phyloP scores from a whole-genome alignment of 2,329 filamentous ascomycete genomes.

The Aspergillus arachidicola region DNA sequence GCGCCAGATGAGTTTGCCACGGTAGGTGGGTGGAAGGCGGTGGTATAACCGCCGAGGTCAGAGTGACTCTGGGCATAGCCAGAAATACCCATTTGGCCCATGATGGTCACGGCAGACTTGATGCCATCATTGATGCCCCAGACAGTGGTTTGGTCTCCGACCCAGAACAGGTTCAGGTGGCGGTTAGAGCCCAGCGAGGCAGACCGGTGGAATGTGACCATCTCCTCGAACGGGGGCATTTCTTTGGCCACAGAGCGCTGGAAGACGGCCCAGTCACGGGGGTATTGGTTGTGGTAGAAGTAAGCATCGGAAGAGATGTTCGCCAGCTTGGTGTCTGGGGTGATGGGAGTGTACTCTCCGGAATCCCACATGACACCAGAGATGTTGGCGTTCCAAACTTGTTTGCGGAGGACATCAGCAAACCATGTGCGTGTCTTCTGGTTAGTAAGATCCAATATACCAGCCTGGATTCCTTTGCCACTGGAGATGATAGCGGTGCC shows the following conservation, averaged over 20 bases:
- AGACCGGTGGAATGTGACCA: constrained; percentile 38
- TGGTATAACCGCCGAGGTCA: neutral
- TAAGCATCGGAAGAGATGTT: constrained; percentile 16
- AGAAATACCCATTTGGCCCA: neutral
- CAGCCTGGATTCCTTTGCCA: constrained; percentile 40
- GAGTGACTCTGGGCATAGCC: neutral
- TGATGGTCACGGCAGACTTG: neutral
- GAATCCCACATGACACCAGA: constrained; percentile 41
- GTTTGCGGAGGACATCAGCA: constrained; percentile 31
- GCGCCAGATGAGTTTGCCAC: neutral
- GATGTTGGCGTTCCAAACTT: constrained; percentile 28
- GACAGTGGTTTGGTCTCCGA: constrained; percentile 39
- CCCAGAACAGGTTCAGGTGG: constrained; percentile 44
- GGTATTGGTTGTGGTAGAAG: neutral
- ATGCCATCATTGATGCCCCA: constrained; percentile 33
- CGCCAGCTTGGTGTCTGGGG: constrained; percentile 28
- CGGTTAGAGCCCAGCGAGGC: constrained; percentile 34
- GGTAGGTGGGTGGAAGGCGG: neutral
- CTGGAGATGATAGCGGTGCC: constrained; percentile 37
- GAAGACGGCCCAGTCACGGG: neutral
- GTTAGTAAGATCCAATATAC: constrained; percentile 42
- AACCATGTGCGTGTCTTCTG: constrained; percentile 35
- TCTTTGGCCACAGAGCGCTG: neutral
- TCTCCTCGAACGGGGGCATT: constrained; percentile 18
- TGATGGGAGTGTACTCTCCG: constrained; percentile 39